These are phyloP conservation scores for Penicillium brevicompactum DNA, from an alignment of 2,329 filamentous ascomycete genomes.

Conservation along the genomic window DNA sequence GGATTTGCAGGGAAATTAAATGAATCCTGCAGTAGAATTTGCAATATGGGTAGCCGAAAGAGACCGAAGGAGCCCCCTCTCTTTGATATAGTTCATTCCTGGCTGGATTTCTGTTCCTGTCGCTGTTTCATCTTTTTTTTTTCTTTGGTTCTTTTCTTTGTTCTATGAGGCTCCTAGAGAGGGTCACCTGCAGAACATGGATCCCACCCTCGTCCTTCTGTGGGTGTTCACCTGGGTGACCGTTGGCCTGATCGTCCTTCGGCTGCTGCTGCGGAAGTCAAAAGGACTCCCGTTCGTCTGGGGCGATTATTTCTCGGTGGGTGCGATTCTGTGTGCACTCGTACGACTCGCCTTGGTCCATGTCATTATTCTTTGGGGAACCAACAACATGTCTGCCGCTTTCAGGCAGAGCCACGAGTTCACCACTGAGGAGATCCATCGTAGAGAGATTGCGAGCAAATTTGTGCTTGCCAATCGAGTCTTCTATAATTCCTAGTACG, in stretches of 20 bases:
- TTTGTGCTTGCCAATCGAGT: conserved; percentile 36
- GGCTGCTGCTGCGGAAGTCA: conserved; percentile 10
- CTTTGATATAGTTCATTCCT: neutral
- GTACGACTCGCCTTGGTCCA: conserved; percentile 30
- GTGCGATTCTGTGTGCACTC: conserved; percentile 13
- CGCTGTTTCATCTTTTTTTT: neutral
- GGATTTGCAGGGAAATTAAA: neutral
- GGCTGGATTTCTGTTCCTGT: neutral
- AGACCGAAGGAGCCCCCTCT: no score
- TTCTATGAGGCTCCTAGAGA: neutral
- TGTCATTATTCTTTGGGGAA: conserved; percentile 41
- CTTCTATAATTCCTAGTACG: conserved; percentile 40
- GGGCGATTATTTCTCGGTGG: conserved; percentile 16
- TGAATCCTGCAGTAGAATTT: neutral
- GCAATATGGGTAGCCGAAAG: no score
- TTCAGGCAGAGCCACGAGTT: conserved; percentile 29
- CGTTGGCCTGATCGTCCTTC: conserved; percentile 11
- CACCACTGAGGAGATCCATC: conserved; percentile 34
- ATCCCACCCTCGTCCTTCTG: conserved; percentile 13
- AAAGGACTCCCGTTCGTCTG: conserved; percentile 8
- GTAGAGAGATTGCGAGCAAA: conserved; percentile 39
- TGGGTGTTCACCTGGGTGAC: conserved; percentile 18
- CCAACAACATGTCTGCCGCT: conserved; percentile 34
- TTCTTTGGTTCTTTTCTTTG: neutral
- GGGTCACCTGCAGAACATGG: neutral